Conservation (phyloP, 1,284 basidiomycete genomes). For the Ustilago curta region DNA sequence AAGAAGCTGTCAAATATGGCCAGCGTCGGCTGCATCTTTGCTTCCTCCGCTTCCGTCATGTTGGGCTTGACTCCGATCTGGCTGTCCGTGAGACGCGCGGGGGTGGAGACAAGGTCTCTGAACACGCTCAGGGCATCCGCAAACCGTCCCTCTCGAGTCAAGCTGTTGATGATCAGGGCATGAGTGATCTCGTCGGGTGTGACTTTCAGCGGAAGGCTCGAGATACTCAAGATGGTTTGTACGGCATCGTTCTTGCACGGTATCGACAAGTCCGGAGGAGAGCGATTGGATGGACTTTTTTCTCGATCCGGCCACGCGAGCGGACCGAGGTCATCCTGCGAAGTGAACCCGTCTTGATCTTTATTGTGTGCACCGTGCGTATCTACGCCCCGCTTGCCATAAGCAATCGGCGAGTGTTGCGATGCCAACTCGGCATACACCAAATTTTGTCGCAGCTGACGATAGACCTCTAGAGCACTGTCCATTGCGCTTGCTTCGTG, state of each 20-base stretch:
- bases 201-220: constrained; percentile 12
- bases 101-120: constrained; percentile 46
- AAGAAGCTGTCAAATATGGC: constrained; percentile 47
- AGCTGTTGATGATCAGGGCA: constrained; percentile 32
- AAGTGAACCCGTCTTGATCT: neutral
- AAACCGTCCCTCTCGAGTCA: constrained; percentile 37
- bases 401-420: constrained; percentile 11
- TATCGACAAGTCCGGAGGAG: neutral
- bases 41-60: constrained; percentile 2
- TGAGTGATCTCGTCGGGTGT: constrained; percentile 41
- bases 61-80: neutral
- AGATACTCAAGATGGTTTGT: constrained; percentile 14
- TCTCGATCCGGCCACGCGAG: constrained; percentile 29
- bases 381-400: neutral
- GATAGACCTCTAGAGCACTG: constrained; percentile 32
- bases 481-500: neutral
- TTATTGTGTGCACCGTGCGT: neutral
- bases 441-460: constrained; percentile 40
- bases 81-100: neutral
- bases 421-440: constrained; percentile 26
- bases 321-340: constrained; percentile 3
- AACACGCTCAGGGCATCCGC: constrained; percentile 38
- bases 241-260: constrained; percentile 5
- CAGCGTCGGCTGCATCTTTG: constrained; percentile 27
- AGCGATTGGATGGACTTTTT: neutral